phyloP scores from a whole-genome alignment of 176 grass and related monocot genomes.

The sorghum (Sorghum bicolor) region DNA sequence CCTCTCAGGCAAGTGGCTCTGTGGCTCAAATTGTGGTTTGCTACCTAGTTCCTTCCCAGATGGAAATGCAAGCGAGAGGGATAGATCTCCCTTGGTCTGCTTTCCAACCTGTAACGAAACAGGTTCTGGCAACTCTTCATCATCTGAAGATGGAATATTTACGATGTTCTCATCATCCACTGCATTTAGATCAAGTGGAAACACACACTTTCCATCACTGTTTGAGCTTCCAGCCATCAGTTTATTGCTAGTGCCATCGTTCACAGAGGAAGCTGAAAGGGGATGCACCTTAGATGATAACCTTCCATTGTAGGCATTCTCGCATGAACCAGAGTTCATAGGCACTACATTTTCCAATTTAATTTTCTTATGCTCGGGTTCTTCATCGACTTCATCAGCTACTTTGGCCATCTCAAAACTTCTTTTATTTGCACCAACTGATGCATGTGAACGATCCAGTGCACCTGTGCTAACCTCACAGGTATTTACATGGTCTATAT shows the following conservation, averaged over 20 bases:
- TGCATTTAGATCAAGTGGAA: constrained; percentile 42
- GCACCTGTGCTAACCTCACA: constrained; percentile 2
- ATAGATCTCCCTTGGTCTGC: constrained; percentile 39
- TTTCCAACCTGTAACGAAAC: constrained; percentile 33
- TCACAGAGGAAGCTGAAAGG: constrained; percentile 24
- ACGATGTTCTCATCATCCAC: constrained; percentile 25
- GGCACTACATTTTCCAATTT: constrained; percentile 42
- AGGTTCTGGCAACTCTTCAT: constrained; percentile 42
- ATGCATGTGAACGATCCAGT: constrained; percentile 19
- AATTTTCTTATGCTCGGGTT: constrained; percentile 48
- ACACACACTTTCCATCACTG: constrained; percentile 44
- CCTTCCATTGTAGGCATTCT: constrained; percentile 38
- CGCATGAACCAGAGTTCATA: constrained; percentile 25
- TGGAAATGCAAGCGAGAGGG: constrained; percentile 56
- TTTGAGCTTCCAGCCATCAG: constrained; percentile 33
- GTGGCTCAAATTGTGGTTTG: constrained; percentile 13
- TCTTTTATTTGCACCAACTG: constrained; percentile 25
- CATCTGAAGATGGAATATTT: constrained; percentile 36
- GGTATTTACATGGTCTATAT: constrained; percentile 22
- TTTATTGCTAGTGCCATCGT: constrained; percentile 44
- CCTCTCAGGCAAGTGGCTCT: constrained; percentile 8
- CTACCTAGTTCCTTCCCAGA: constrained; percentile 24
- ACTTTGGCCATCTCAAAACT: constrained; percentile 30
- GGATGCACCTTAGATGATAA: constrained; percentile 48
- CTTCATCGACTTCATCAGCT: constrained; percentile 22